Conservation (phyloP, 345 rosid genomes). For the Eutrema yunnanense region DNA sequence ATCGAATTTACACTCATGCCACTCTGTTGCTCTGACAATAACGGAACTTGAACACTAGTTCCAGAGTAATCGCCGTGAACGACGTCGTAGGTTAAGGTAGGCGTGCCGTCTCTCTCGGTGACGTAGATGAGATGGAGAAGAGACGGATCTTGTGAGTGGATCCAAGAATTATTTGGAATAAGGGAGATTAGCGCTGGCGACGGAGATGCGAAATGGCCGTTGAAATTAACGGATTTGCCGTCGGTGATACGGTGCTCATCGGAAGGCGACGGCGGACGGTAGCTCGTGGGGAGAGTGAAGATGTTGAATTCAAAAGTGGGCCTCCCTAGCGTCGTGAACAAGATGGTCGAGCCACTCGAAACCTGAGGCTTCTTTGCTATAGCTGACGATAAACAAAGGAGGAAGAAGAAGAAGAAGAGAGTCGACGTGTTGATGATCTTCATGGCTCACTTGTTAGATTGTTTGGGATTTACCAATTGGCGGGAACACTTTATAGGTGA, state of each 20-base stretch:
- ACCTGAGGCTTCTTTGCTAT: conserved; percentile 11
- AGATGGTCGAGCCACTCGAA: conserved; percentile 37
- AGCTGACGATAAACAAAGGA: conserved; percentile 9
- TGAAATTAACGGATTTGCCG: conserved; percentile 56
- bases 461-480: conserved; percentile 16
- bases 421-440: conserved; percentile 19
- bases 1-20: conserved; percentile 40
- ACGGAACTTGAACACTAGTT: conserved; percentile 37
- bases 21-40: conserved; percentile 25
- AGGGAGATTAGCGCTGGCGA: conserved; percentile 37
- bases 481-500: conserved; percentile 27
- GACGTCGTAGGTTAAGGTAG: conserved; percentile 49
- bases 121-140: conserved; percentile 56
- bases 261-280: conserved; percentile 31
- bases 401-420: neutral
- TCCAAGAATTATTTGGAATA: conserved; percentile 9
- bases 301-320: conserved; percentile 63
- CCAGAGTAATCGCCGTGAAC: conserved; percentile 16
- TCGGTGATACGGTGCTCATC: conserved; percentile 59
- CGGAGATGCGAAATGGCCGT: conserved; percentile 70
- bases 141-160: conserved; percentile 17
- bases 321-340: conserved; percentile 62
- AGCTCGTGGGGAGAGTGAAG: conserved; percentile 41
- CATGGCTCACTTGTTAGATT: neutral
- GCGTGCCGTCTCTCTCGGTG: conserved; percentile 58